Conservation (phyloP, 352 stramenopile genomes). For the Globisporangium cylindrosporum region DNA sequence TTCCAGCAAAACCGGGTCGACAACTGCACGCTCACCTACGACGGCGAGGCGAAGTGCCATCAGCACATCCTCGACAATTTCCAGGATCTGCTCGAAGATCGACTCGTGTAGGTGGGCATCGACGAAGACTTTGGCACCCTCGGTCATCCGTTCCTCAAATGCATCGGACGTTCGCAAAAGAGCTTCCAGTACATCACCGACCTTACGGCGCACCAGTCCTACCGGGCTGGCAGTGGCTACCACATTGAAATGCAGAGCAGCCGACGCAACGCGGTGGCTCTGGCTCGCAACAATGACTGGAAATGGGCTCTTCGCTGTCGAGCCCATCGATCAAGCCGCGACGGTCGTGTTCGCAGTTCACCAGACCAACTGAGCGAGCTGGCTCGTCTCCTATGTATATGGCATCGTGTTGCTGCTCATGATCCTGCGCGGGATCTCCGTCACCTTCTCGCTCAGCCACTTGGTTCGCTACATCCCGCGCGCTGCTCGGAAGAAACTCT, state of each 20-base stretch:
- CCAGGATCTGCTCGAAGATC: slow-evolving; percentile 26
- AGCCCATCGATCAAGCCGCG: slow-evolving; percentile 31
- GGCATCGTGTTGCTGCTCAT: slow-evolving; percentile 42
- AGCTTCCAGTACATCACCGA: slow-evolving; percentile 53
- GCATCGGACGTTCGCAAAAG: slow-evolving; percentile 27
- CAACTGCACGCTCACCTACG: slow-evolving; percentile 23
- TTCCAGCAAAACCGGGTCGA: slow-evolving; percentile 31
- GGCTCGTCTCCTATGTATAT: slow-evolving; percentile 38
- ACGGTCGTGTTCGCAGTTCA: slow-evolving; percentile 40
- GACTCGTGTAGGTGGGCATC: slow-evolving; percentile 35
- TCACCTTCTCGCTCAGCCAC: slow-evolving; percentile 30
- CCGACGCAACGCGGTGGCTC: slow-evolving; percentile 37
- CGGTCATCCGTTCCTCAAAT: slow-evolving; percentile 46
- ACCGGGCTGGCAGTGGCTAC: slow-evolving; percentile 45
- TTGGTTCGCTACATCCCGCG: slow-evolving; percentile 41
- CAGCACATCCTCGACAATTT: slow-evolving; percentile 52
- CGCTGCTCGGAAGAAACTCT: slow-evolving; percentile 21
- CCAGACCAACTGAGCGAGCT: slow-evolving; percentile 32
- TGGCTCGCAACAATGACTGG: slow-evolving; percentile 33
- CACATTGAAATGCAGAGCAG: slow-evolving; percentile 51
- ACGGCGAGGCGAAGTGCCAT: slow-evolving; percentile 32
- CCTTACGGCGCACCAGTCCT: slow-evolving; percentile 49
- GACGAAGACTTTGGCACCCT: slow-evolving; percentile 37
- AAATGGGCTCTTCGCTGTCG: slow-evolving; percentile 43
- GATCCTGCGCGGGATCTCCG: slow-evolving; percentile 39